Evolutionary conservation across 805 yeast species (phyloP).

Genomic region (Lachancea mirantina): DNA sequence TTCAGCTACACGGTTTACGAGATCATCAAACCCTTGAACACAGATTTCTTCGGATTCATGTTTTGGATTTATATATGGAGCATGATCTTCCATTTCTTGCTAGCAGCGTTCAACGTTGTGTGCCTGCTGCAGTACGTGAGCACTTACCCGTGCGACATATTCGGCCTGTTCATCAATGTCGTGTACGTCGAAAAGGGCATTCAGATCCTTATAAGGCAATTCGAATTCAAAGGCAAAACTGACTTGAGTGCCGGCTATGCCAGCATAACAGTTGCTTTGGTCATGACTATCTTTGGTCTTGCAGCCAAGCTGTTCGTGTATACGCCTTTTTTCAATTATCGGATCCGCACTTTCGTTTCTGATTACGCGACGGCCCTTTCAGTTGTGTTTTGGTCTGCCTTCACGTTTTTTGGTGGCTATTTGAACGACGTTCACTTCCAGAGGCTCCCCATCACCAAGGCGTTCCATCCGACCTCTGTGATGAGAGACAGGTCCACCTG

Average conservation of each 20-base stretch:
- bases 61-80: slow-evolving; percentile 94
- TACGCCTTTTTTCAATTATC: slow-evolving; percentile 54
- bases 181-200: slow-evolving; percentile 89
- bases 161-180: slow-evolving; percentile 84
- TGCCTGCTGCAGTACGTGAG: slow-evolving; percentile 65
- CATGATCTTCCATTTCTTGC: slow-evolving; percentile 66
- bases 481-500: slow-evolving; percentile 27
- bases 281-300: slow-evolving; percentile 76
- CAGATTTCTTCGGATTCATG: slow-evolving; percentile 82
- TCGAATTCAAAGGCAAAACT: slow-evolving; percentile 34
- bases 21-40: slow-evolving; percentile 29
- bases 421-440: slow-evolving; percentile 51
- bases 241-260: slow-evolving; percentile 53
- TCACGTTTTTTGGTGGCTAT: slow-evolving; percentile 83
- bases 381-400: slow-evolving; percentile 87
- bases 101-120: slow-evolving; percentile 66
- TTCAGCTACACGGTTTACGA: slow-evolving; percentile 77
- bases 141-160: slow-evolving; percentile 80
- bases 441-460: slow-evolving; percentile 57
- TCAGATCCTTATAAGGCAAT: slow-evolving; percentile 70
- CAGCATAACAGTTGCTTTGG: slow-evolving; percentile 62
- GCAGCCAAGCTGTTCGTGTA: slow-evolving; percentile 44
- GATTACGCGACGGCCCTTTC: slow-evolving; percentile 83
- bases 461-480: slow-evolving; percentile 66
- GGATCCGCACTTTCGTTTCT: slow-evolving; percentile 59